A percentile compares a stretch with the other conserved stretches of the same genome.
These are phyloP conservation scores for Coprinopsis sp. DNA, from an alignment of 768 basidiomycete species.

Conservation along the genomic window DNA sequence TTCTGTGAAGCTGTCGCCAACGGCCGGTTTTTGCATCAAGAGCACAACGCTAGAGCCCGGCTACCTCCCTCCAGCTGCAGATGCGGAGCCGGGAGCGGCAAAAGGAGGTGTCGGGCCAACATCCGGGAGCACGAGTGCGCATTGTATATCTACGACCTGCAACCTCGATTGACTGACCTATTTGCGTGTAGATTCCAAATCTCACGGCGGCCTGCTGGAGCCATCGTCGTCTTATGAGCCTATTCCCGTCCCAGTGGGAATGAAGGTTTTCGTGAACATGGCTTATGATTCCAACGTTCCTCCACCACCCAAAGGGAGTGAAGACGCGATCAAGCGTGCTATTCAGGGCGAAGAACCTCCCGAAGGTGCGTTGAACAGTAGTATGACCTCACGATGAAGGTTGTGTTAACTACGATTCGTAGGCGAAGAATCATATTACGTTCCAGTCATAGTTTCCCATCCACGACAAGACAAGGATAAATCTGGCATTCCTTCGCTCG, in stretches of 20 bases:
- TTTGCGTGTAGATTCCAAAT: no score
- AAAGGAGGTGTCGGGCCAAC: no score
- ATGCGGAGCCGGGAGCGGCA: no score
- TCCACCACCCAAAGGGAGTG: constrained; percentile 56
- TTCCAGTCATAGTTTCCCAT: constrained; percentile 71
- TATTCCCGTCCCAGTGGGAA: constrained; percentile 38
- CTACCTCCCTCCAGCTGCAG: constrained; percentile 24
- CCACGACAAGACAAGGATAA: constrained; percentile 62
- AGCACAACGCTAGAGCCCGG: constrained; percentile 41
- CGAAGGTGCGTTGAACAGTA: no score
- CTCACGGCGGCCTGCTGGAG: constrained; percentile 15
- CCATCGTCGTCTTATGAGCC: constrained; percentile 18
- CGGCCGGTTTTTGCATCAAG: constrained; percentile 71
- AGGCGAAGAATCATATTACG: no score
- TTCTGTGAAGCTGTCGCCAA: constrained; percentile 37
- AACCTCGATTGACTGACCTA: no score
- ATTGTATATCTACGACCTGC: no score
- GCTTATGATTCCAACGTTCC: constrained; percentile 68
- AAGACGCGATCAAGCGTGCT: constrained; percentile 55
- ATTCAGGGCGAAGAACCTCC: constrained; percentile 43
- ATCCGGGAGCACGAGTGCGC: no score
- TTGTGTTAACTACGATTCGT: no score
- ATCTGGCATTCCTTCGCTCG: constrained; percentile 66
- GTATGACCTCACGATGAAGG: no score
- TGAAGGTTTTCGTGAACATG: constrained; percentile 73